Conservation (phyloP, 495 filamentous ascomycete genomes). For the Penicillium manginii region DNA sequence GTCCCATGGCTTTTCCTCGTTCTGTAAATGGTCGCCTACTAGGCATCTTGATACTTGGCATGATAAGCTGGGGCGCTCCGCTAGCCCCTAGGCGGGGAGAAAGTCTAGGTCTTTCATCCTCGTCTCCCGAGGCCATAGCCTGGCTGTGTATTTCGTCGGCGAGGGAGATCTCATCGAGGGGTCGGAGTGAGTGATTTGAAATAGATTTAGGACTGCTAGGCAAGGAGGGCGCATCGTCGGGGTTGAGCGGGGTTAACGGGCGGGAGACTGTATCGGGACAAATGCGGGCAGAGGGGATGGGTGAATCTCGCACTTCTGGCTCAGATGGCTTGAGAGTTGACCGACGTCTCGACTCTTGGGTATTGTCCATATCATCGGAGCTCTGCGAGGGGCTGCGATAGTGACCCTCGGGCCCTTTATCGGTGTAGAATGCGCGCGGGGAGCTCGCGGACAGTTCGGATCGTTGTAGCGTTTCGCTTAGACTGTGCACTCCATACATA, state of each 20-base stretch:
- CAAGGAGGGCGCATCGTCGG: slow-evolving; percentile 49
- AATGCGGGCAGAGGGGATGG: slow-evolving; percentile 22
- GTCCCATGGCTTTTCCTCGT: slow-evolving; percentile 79
- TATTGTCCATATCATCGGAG: slow-evolving; percentile 32
- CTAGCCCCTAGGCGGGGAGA: slow-evolving; percentile 34
- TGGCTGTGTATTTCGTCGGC: slow-evolving; percentile 55
- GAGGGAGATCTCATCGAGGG: slow-evolving; percentile 54
- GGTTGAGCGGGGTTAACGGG: slow-evolving; percentile 51
- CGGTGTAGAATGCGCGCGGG: not conserved
- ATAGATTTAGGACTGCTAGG: slow-evolving; percentile 58
- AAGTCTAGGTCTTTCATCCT: slow-evolving; percentile 37
- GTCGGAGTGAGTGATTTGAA: slow-evolving; percentile 52
- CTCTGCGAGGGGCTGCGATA: slow-evolving; percentile 27
- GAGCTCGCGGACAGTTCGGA: slow-evolving; percentile 20
- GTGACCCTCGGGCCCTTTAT: slow-evolving; percentile 8
- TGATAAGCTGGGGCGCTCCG: slow-evolving; percentile 85
- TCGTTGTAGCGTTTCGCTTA: slow-evolving; percentile 56
- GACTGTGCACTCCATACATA: slow-evolving; percentile 66
- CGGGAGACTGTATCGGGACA: slow-evolving; percentile 35
- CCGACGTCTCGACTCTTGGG: slow-evolving; percentile 26
- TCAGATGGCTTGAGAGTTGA: slow-evolving; percentile 43
- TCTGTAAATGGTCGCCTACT: slow-evolving; percentile 91
- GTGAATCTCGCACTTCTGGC: slow-evolving; percentile 24
- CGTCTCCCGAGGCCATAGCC: slow-evolving; percentile 52
- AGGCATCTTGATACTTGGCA: slow-evolving; percentile 97